These are phyloP conservation scores for Sporothrix dimorphospora DNA, from an alignment of 2,329 filamentous ascomycete species.

Conservation along the genomic window DNA sequence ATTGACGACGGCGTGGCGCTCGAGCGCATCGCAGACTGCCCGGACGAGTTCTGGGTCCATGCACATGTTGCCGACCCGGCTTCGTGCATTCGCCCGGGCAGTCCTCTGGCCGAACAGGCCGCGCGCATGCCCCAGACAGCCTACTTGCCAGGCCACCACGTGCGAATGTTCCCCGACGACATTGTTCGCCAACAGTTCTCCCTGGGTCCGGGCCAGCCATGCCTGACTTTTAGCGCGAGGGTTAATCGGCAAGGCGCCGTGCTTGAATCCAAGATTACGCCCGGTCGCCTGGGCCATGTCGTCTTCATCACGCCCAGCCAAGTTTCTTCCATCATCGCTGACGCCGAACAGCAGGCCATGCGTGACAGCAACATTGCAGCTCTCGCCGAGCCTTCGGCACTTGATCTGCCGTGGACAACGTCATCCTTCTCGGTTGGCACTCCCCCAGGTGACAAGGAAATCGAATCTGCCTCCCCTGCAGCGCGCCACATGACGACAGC, in stretches of 20 bases:
- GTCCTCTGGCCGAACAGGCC: slow-evolving; percentile 62
- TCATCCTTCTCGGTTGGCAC: slow-evolving; percentile 43
- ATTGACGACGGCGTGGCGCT: slow-evolving; percentile 81
- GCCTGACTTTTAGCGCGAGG: slow-evolving; percentile 65
- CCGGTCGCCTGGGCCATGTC: slow-evolving; percentile 55
- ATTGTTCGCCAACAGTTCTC: slow-evolving; percentile 58
- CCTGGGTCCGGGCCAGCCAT: slow-evolving; percentile 53
- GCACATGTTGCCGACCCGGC: slow-evolving; percentile 79
- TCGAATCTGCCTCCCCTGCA: slow-evolving; percentile 31
- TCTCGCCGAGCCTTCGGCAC: background rate
- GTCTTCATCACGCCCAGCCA: slow-evolving; percentile 59
- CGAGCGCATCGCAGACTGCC: slow-evolving; percentile 54
- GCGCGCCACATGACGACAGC: slow-evolving; percentile 45
- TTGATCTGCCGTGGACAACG: slow-evolving; percentile 24
- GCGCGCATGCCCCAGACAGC: slow-evolving; percentile 62
- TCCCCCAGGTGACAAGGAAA: slow-evolving; percentile 31
- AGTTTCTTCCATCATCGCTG: slow-evolving; percentile 48
- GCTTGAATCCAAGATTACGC: slow-evolving; percentile 57
- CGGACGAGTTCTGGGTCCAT: slow-evolving; percentile 71
- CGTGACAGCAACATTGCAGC: background rate
- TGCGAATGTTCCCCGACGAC: slow-evolving; percentile 60
- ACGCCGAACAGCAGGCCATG: slow-evolving; percentile 24
- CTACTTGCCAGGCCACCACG: slow-evolving; percentile 61
- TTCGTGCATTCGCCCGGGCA: slow-evolving; percentile 65
- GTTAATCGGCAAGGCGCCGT: slow-evolving; percentile 57